Evolutionary conservation across 257 asterid genomes (phyloP), one percentile per base, ranked within the genome.

Genomic region (Nicotiana attenuata): DNA sequence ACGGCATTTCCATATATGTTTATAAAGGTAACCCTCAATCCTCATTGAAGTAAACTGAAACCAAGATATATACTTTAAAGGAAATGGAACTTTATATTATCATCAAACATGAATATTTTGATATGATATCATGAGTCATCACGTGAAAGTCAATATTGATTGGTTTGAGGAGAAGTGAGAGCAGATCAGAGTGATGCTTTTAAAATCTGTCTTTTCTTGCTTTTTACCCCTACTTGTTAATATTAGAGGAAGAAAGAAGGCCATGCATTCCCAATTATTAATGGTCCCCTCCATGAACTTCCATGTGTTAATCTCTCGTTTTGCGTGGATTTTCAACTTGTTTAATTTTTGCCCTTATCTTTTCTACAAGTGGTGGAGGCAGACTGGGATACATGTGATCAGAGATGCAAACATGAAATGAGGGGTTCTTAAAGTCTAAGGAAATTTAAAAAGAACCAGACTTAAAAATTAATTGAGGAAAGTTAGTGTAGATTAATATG

Each of bases 291-390:
- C 83, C 69, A 68, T 14, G 79, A 80, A 41, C 55, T 61, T 20
- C 77, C 84, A 86, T 81, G 84, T 83, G 88, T 78, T 82, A 14
- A 77, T 67, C 81, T 85, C 78, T 84, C 56, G 69, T 83, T 68
- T 56, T 81, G 59, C 64, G 81, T 41, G 78, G 60, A 73, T 22
- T 20, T 45, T 22, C 60, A 73, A 73, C 78, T 73, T 73, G 61
- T 73, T 73, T 45, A 71, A 33, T 73, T 73, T 45, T 22, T 71
- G 78, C 26, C 26, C 55, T 60, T 11, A 76, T 47, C 60, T 3
- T 64, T 64, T 38, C 41, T 64, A 73, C 78, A 73, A 73, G 61
- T 22, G 66, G 45, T 19, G 56, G 60, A 38, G 26, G 26, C 7
- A 41, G 20, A 35, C n/a, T 33, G 1, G 69, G 26, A 41, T 60